These are phyloP conservation scores for Bryoerythrophyllum caledonicum DNA, from an alignment of 225 moss, liverwort and hornwort species.

Conservation along the genomic window DNA sequence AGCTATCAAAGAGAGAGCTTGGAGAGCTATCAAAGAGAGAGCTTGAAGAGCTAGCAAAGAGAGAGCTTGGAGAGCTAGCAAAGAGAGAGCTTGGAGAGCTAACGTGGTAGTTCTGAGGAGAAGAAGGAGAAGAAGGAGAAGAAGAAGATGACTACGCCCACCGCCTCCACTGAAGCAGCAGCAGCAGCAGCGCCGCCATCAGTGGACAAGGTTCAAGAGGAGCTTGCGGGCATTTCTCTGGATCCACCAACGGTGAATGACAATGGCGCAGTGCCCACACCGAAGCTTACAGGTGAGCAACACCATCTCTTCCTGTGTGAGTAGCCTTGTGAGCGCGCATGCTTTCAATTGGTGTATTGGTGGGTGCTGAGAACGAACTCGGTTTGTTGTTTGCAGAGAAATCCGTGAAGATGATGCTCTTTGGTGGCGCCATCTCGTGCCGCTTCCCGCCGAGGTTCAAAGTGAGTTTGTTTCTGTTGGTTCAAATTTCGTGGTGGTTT, in stretches of 20 bases:
- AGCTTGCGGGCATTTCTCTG: constrained; percentile 13
- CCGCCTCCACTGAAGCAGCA: not conserved
- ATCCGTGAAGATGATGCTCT: constrained; percentile 35
- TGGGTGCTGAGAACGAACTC: not conserved
- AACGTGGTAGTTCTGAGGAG: not conserved
- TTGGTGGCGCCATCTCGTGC: constrained; percentile 72
- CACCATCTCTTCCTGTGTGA: not conserved
- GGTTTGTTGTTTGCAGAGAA: constrained; percentile 3
- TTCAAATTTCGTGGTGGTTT: too few species aligned
- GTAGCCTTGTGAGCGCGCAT: not conserved
- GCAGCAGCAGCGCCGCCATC: too few species aligned
- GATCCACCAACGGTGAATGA: too few species aligned
- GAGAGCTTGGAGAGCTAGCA: too few species aligned
- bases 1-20: not conserved
- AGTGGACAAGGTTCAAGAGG: constrained; percentile 1
- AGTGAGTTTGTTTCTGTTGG: constrained; percentile 21
- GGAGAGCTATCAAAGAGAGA: too few species aligned
- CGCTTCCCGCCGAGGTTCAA: constrained; percentile 54
- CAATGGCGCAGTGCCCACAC: not conserved
- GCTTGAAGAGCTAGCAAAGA: too few species aligned
- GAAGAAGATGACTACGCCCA: constrained; percentile 18
- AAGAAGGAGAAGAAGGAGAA: not conserved
- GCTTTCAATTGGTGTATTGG: not conserved
- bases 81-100: not conserved
- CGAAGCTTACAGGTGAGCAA: constrained; percentile 12